Conservation (phyloP, 2,329 filamentous ascomycete species). For the Cercospora nicotianae region DNA sequence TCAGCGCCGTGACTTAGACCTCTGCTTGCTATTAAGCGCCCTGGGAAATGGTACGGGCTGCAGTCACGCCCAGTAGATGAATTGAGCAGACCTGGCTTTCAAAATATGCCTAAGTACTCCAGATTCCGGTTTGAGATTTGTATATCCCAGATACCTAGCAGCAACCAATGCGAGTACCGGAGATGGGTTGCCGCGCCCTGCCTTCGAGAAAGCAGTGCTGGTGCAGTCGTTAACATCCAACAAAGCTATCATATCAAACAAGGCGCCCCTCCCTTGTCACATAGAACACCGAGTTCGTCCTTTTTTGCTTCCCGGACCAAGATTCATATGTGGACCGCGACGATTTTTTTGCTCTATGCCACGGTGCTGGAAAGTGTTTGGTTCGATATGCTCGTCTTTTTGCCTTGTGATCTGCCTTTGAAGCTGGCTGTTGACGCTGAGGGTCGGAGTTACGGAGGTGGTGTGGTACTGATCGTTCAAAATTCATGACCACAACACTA, state of each 20-base stretch:
- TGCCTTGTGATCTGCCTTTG: not conserved
- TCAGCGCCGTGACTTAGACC: not conserved
- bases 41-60: not conserved
- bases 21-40: not conserved
- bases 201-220: not conserved
- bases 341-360: not conserved
- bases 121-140: not conserved
- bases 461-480: not conserved
- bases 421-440: not conserved
- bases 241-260: not conserved
- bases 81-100: not conserved
- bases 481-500: not conserved
- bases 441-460: not conserved
- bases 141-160: not conserved
- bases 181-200: not conserved
- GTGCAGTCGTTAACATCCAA: not conserved
- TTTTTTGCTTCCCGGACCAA: constrained; percentile 2
- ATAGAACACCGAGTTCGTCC: constrained; percentile 2
- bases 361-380: constrained; percentile 4
- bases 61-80: not conserved
- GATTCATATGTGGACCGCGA: not conserved
- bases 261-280: constrained; percentile 5
- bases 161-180: not conserved
- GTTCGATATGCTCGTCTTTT: not conserved
- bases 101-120: not conserved